Evolutionary conservation across 2,329 filamentous ascomycete genomes (phyloP), one percentile per base, ranked within the genome.

Genomic region (Dendrostoma leiphaemia): DNA sequence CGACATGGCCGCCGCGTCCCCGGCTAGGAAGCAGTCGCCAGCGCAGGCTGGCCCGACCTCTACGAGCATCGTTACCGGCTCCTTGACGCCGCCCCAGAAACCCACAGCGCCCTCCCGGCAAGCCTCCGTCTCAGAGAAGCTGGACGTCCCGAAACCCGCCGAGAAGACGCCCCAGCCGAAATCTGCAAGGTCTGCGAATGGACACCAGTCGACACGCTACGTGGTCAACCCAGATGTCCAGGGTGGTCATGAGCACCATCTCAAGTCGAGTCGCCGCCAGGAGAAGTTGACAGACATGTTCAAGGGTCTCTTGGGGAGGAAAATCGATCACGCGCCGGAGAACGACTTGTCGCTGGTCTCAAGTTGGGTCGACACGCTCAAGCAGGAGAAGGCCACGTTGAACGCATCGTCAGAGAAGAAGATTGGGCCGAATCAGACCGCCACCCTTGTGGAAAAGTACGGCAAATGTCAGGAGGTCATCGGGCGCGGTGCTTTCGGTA

Each of bases 381-480:
- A 91, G 69, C 88, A 84, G 62, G 92, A 97, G 70, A 91, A 91
- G 69, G 91, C 95, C 57, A 83, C 79, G 60, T 78, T 88, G 64
- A 41, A 50, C 19, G 28, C 44, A 19, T 85, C 86, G 1, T 74
- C 82, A 35, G 90, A 96, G 64, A 91, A 88, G 74, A 94, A 88
- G 69, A 84, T 83, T 23, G 88, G 88, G 1, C 82, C 88, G 6
- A 89, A 88, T 65, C 80, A 87, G 17, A 87, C 89, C 15, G 85
- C 84, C 19, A 91, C 91, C 1, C 77, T 99, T 46, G 90, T 94
- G 1, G 91, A 97, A 67, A 97, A 97, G 70, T 99, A 99, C 69
- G 94, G 94, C 64, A 97, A 97, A 74, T 97, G 94, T 68, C 93
- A 97, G 68, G 94, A 99, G 70, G 86, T 99, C 31, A 91, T 99